A percentile compares a stretch with the other conserved stretches of the same genome.
These are phyloP conservation scores for Oehlia diaphana DNA, from an alignment of 192 early-diverging fungal species.

Conservation along the genomic window DNA sequence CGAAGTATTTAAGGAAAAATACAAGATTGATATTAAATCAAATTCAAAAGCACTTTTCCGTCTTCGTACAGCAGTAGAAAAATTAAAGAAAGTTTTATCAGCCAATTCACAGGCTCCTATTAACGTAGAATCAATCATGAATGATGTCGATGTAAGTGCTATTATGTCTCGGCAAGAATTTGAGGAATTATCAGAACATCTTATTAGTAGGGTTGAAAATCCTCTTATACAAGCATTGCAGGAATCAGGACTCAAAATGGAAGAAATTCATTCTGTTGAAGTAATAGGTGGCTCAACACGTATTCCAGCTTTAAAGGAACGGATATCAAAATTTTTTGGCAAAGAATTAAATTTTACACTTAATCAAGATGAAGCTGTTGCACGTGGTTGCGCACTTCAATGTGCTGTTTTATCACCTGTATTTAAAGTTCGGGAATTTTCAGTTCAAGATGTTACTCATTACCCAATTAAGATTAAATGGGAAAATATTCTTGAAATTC, in stretches of 20 bases:
- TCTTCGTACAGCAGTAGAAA: conserved; percentile 85
- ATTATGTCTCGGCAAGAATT: conserved; percentile 85
- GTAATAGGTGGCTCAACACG: conserved; percentile 93
- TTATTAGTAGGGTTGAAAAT: conserved; percentile 67
- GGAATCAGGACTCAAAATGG: conserved; percentile 68
- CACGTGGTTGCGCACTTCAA: conserved; percentile 93
- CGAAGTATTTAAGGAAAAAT: conserved; percentile 89
- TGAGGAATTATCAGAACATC: conserved; percentile 74
- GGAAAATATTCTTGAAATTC: conserved; percentile 68
- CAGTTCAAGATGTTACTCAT: conserved; percentile 83
- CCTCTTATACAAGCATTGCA: conserved; percentile 79
- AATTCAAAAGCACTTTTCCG: conserved; percentile 92
- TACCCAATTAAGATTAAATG: conserved; percentile 92
- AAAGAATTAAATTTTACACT: conserved; percentile 88
- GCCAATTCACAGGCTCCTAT: conserved; percentile 90
- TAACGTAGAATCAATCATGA: conserved; percentile 95
- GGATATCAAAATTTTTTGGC: conserved; percentile 85
- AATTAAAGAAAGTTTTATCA: conserved; percentile 95
- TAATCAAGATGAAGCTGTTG: conserved; percentile 97
- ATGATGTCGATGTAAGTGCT: conserved; percentile 90
- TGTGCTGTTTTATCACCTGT: conserved; percentile 96
- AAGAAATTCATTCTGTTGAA: conserved; percentile 94
- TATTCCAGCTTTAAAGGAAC: conserved; percentile 91
- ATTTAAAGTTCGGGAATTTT: conserved; percentile 97
- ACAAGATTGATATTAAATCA: conserved; percentile 88